Base-by-base conservation (phyloP, 2,329 filamentous ascomycete species). In the Xylaria sp. region DNA sequence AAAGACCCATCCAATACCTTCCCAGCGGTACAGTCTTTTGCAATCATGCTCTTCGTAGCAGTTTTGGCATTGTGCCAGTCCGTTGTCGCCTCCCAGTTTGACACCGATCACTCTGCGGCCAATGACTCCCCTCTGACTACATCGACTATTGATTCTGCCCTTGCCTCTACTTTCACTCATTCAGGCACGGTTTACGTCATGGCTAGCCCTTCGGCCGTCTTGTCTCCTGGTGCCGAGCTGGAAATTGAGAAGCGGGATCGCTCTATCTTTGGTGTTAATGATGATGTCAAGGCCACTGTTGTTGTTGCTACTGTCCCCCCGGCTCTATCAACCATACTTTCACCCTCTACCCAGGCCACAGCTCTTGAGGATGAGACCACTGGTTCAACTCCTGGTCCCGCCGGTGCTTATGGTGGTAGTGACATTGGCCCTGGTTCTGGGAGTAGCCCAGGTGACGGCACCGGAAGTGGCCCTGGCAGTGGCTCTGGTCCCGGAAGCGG, bases 11-110 rank as follows among this genome's bases (percentile, higher is more conserved):
- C 55, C 32, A 56, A 28, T 34, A 32, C 20, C 12, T 36, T 46
- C 25, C 25, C 46, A 53, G 23, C 30, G 34, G 69, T 72, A 67
- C 56, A 68, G 28, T 23, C 30, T n/a, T 65, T 65, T 36, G 2
- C 59, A 39, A 58, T 28, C 60, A 68, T 70, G 55, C 48, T 74
- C 57, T 56, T 73, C 43, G 28, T 57, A 53, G 60, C 65, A 69
- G 55, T 74, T 46, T 48, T 74, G 69, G 73, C 68, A 55, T 32
- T 72, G 52, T 71, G 58, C 69, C 60, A 71, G 28, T 55, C 60
- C 10, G 68, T 55, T 41, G 55, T 66, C 39, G 66, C 53, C 28
- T 23, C 52, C 28, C 53, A 62, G 39, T 23, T 28, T 46, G 23
- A 62, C 12, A 15, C 15, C 46, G 55, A 46, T 39, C 20, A 20